A percentile compares a stretch with the other conserved stretches of the same genome.
phyloP scores from a whole-genome alignment of 306 rosid genomes.

The Mimosa bimucronata region DNA sequence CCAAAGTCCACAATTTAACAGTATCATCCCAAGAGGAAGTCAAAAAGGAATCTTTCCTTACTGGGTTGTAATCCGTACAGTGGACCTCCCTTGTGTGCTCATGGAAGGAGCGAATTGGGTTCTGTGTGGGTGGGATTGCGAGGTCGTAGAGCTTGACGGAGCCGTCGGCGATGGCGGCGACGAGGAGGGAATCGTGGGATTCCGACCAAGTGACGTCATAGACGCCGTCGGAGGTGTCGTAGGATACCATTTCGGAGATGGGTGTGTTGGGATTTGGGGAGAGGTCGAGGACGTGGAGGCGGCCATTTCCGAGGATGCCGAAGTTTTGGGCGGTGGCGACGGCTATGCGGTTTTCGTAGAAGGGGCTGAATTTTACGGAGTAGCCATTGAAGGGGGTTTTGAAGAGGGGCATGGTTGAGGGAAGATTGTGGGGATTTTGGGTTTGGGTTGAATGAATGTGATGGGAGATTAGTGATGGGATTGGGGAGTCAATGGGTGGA shows the following conservation, averaged over 20 bases:
- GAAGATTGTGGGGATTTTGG: too few relatives aligned
- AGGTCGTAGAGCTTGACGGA: conserved; percentile 90
- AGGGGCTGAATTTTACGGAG: conserved; percentile 95
- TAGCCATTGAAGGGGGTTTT: conserved; percentile 95
- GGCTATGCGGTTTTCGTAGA: conserved; percentile 89
- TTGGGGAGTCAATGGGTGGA: too few relatives aligned
- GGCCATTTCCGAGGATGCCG: conserved; percentile 97
- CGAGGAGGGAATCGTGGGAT: conserved; percentile 83
- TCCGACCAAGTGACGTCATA: conserved; percentile 93
- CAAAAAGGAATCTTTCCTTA: conserved; percentile 91
- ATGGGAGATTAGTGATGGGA: too few relatives aligned
- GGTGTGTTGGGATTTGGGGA: conserved; percentile 52
- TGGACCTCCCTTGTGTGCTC: conserved; percentile 93
- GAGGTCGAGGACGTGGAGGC: conserved; percentile 84
- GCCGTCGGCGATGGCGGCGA: conserved; percentile 94
- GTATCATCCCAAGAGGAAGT: conserved; percentile 94
- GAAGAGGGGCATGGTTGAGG: conserved; percentile 71
- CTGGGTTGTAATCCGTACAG: conserved; percentile 84
- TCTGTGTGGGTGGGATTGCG: conserved; percentile 68
- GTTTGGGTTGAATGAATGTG: too few relatives aligned
- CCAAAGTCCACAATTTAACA: conserved; percentile 84
- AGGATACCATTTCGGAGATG: conserved; percentile 61
- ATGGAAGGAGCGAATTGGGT: conserved; percentile 88
- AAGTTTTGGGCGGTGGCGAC: conserved; percentile 95
- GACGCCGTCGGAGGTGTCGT: conserved; percentile 93